Evolutionary conservation across 2,329 filamentous ascomycete species (phyloP).

Genomic region (Tolypocladium cylindrosporum): DNA sequence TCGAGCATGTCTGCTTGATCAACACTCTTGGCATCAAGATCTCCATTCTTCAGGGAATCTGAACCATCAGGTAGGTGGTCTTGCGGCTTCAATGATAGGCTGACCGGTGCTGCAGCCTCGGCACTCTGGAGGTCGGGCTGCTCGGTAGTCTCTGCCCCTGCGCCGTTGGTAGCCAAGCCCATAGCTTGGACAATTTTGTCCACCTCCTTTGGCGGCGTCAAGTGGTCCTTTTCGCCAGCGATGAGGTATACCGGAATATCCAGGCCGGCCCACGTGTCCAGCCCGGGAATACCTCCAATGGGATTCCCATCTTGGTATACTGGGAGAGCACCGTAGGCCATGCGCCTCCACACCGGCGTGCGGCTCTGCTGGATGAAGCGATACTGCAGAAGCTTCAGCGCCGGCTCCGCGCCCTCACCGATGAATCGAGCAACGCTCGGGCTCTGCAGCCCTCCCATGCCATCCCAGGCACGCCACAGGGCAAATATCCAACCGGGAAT

Average conservation of each 20-base stretch:
- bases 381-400: constrained; percentile 58
- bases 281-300: constrained; percentile 56
- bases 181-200: constrained; percentile 50
- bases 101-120: constrained; percentile 39
- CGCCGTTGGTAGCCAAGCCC: constrained; percentile 3
- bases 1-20: constrained; percentile 16
- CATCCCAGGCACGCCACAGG: constrained; percentile 67
- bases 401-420: constrained; percentile 52
- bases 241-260: constrained; percentile 68
- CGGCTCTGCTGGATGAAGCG: constrained; percentile 75
- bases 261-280: constrained; percentile 62
- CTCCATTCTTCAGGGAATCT: not conserved
- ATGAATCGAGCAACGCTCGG: constrained; percentile 71
- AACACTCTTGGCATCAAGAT: not conserved
- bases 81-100: constrained; percentile 19
- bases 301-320: constrained; percentile 41
- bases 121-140: constrained; percentile 15
- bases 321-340: constrained; percentile 65
- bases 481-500: constrained; percentile 67
- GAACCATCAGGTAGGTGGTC: constrained; percentile 20
- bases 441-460: constrained; percentile 67
- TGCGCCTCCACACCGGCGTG: constrained; percentile 73
- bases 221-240: constrained; percentile 63
- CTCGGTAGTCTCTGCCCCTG: not conserved
- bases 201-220: constrained; percentile 65